Base-by-base conservation (phyloP, 768 basidiomycete species). In the Naganishia kalamii region DNA sequence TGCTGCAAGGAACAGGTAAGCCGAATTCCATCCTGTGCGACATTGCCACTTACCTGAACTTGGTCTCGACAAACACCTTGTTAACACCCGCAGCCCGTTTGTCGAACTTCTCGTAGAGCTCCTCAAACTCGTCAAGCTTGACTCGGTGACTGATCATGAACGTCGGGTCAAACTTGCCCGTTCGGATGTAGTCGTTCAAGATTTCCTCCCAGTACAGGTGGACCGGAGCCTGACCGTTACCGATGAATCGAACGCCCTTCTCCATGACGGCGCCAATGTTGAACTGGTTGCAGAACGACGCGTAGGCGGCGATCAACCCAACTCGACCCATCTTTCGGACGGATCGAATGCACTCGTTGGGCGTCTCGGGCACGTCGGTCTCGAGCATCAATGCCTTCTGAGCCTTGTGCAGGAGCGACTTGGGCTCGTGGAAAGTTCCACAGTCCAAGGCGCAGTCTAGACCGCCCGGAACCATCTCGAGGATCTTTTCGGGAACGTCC, bases 51-150 rank as follows among this genome's bases (percentile, higher is more conserved):
- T 27, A 63, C 63, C 50, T 54, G 48, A 52, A 52, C 50, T 83
- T 80, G 17, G 88, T 89, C 79, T 88, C 81, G 5, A 90, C 85
- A 70, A 89, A 89, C 1, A 88, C 87, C 76, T 88, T 88, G 74
- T 84, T 80, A 7, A 88, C 83, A 3, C 87, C 86, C 8, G 67
- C 79, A 47, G 75, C 67, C 21, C 85, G 82, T 65, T 82, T 80
- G 73, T 88, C 85, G 69, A 89, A 88, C 3, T 84, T 83, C 10
- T 74, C 76, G 73, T 89, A 89, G 0, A 88, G 78, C 65, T 83
- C 81, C 7, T 83, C 80, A 65, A 80, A 79, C 66, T 89, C 87
- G 30, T 88, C 86, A n/a, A 89, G 66, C 13, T 43, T 66, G 25
- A 75, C 70, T 37, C 75, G 66, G 66, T 77, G 74, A 25, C 72